phyloP scores from a whole-genome alignment of 768 basidiomycete species.

The Fistulinella prunicolor region DNA sequence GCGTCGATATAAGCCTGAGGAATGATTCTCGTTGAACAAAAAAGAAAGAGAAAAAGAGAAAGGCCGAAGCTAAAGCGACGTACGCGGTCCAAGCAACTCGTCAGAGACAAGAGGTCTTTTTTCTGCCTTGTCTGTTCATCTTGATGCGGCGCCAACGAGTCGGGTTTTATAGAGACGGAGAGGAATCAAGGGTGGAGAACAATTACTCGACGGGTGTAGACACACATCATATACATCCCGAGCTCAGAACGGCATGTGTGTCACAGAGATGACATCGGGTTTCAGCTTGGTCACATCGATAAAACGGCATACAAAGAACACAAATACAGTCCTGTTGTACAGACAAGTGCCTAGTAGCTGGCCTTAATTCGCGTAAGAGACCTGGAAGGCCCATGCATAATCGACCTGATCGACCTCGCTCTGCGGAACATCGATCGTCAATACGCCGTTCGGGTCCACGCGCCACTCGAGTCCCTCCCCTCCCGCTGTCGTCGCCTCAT shows the following conservation, averaged over 20 bases:
- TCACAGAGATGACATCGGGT: too few relatives aligned
- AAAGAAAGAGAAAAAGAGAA: background rate
- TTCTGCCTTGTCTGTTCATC: slow-evolving; percentile 4
- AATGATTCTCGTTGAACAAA: too few relatives aligned
- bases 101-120: background rate
- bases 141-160: background rate
- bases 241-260: too few relatives aligned
- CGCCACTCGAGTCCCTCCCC: slow-evolving; percentile 31
- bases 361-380: slow-evolving; percentile 30
- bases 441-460: slow-evolving; percentile 26
- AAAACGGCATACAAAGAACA: too few relatives aligned
- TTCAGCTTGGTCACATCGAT: too few relatives aligned
- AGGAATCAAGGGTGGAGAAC: slow-evolving; percentile 1
- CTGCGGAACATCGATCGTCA: slow-evolving; percentile 31
- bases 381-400: slow-evolving; percentile 42
- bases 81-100: too few relatives aligned
- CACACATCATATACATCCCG: too few relatives aligned
- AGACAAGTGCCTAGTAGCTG: too few relatives aligned
- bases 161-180: background rate
- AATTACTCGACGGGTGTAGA: too few relatives aligned
- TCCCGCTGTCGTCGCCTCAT: background rate
- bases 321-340: too few relatives aligned
- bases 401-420: slow-evolving; percentile 24
- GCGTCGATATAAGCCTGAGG: too few relatives aligned
- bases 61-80: too few relatives aligned